phyloP scores from a whole-genome alignment of 2,329 filamentous ascomycete genomes.

The Chrysoporthe puriensis region DNA sequence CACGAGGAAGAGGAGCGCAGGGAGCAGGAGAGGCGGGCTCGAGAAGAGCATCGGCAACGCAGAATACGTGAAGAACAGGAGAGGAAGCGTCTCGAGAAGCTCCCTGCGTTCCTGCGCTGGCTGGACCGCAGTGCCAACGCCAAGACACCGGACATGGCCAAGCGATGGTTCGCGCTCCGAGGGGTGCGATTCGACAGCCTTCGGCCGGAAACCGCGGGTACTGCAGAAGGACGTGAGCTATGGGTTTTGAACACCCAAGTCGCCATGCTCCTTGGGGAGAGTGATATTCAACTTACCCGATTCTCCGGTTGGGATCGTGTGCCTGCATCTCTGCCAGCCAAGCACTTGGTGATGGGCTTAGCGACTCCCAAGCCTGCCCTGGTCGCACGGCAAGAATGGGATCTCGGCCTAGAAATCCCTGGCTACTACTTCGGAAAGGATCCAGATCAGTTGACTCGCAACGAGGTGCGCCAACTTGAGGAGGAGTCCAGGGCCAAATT shows the following conservation, averaged over 20 bases:
- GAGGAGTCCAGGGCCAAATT: conserved; percentile 57
- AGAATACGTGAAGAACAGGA: conserved; percentile 59
- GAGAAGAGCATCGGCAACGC: conserved; percentile 48
- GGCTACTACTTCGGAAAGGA: conserved; percentile 54
- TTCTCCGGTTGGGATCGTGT: conserved; percentile 64
- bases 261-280: conserved; percentile 66
- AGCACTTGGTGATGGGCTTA: conserved; percentile 62
- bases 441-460: conserved; percentile 48
- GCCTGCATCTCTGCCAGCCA: conserved; percentile 57
- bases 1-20: conserved; percentile 57
- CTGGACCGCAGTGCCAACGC: conserved; percentile 58
- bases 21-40: conserved; percentile 53
- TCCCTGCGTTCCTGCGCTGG: conserved; percentile 66
- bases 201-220: conserved; percentile 54
- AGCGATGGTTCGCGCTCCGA: conserved; percentile 59
- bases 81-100: conserved; percentile 55
- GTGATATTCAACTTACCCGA: conserved; percentile 62
- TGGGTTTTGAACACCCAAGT: conserved; percentile 69
- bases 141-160: conserved; percentile 53
- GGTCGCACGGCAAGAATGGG: conserved; percentile 52
- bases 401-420: conserved; percentile 57
- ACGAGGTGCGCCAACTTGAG: conserved; percentile 50
- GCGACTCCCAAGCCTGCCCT: conserved; percentile 62
- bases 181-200: conserved; percentile 69
- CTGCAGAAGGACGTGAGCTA: conserved; percentile 62